Base-by-base conservation (phyloP, 441 rosid genomes). In the Gossypium gossypioides region DNA sequence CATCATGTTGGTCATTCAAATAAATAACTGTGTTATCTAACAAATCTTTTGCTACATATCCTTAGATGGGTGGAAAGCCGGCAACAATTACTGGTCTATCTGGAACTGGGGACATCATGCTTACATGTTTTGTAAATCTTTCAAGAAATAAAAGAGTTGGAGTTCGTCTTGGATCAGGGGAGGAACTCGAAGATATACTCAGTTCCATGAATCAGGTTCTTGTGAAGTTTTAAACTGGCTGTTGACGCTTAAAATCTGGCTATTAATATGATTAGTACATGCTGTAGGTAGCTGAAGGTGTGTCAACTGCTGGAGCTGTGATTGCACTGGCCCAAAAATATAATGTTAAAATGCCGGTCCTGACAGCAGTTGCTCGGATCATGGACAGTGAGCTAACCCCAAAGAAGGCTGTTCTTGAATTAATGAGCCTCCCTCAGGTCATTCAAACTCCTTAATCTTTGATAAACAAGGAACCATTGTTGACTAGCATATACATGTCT, bases 71-170 rank as follows among this genome's bases (percentile, higher is more conserved):
- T 74, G 97, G 92, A 61, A 93, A 93, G 78, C 90, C 97, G 44
- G 86, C 89, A 59, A 93, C 98, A 72, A 85, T 89, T 74, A 89
- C 96, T 18, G 97, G 96, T 74, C 83, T 91, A 61, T 91, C 97
- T 1, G 98, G 98, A 81, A 93, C 92, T n/a, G 97, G 98, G 57
- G 98, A 93, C 82, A 93, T 90, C 50, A 93, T 91, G 96, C 97
- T 89, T 40, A 93, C 97, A 48, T 91, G 98, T 77, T 93, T 91
- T 55, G 95, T 93, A 52, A 88, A 86, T 82, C 98, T 91, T 29
- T 93, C 98, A 72, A 91, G 95, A 83, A 91, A 93, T 79, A 82
- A 84, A 81, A 90, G 85, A 7, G 96, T 93, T 48, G 98, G 98
- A 78, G 91, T 93, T 22, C 89, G 93, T 16, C 89, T 93, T 74